Evolutionary conservation across 768 basidiomycete genomes (phyloP).

Genomic region (Trametes sanguinea): DNA sequence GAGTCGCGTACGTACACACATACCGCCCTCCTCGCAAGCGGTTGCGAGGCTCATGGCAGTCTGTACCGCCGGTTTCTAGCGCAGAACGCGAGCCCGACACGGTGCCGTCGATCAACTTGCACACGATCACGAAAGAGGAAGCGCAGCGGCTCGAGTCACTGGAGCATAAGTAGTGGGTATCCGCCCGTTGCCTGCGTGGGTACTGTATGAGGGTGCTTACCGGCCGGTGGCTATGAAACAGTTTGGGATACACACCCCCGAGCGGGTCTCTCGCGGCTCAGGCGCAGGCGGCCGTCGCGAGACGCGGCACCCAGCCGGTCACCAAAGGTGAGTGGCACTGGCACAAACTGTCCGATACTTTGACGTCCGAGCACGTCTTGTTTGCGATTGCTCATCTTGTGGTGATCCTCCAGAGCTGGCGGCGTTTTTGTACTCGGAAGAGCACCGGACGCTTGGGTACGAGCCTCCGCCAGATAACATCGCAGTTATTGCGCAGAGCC

Average conservation of each 20-base stretch:
- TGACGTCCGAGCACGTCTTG: background rate
- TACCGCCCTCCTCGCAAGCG: background rate
- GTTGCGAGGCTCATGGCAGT: conserved; percentile 13
- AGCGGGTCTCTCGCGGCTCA: conserved; percentile 10
- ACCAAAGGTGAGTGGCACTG: background rate
- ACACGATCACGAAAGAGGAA: conserved; percentile 17
- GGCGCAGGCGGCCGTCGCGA: conserved; percentile 4
- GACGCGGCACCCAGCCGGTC: background rate
- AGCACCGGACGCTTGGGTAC: conserved; percentile 25
- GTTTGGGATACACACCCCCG: conserved; percentile 6
- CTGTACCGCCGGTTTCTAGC: conserved; percentile 7
- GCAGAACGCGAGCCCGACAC: conserved; percentile 4
- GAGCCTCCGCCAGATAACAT: conserved; percentile 24
- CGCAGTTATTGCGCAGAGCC: conserved; percentile 24
- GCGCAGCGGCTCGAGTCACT: conserved; percentile 3
- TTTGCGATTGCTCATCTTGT: background rate
- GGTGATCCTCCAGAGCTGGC: conserved; percentile 14
- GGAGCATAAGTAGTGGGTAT: conserved; percentile 8
- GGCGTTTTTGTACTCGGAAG: conserved; percentile 23
- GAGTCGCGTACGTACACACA: conserved; percentile 19
- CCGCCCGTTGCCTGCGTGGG: background rate
- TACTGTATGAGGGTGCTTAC: background rate
- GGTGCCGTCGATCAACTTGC: conserved; percentile 6
- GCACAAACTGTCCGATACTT: background rate
- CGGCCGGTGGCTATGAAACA: background rate